Evolutionary conservation across 352 stramenopile genomes (phyloP).

Genomic region (Phytophthora gonapodyides): DNA sequence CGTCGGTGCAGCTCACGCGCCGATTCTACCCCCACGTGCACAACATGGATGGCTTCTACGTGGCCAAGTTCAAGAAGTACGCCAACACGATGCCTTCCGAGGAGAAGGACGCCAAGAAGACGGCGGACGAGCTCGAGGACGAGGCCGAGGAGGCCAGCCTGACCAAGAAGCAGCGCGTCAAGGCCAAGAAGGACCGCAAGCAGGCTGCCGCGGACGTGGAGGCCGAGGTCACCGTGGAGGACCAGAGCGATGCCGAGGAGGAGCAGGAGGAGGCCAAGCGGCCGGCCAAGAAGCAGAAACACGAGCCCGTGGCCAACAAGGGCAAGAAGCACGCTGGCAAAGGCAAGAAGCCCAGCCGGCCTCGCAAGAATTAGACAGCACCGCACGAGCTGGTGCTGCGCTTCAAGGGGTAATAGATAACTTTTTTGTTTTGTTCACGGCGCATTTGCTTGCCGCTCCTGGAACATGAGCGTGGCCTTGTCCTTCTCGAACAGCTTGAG

Average conservation of each 20-base stretch:
- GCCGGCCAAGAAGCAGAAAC: slow-evolving; percentile 54
- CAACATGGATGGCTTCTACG: slow-evolving; percentile 99
- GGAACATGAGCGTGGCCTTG: slow-evolving; percentile 43
- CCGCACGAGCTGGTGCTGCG: slow-evolving; percentile 12
- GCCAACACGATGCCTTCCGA: slow-evolving; percentile 91
- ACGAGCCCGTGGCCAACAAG: slow-evolving; percentile 42
- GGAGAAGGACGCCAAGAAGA: slow-evolving; percentile 78
- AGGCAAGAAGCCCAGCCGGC: slow-evolving; percentile 45
- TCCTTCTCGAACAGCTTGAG: slow-evolving; percentile 46
- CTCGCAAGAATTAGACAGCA: slow-evolving; percentile 54
- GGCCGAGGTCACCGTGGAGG: slow-evolving; percentile 62
- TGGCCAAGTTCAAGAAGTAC: slow-evolving; percentile 99
- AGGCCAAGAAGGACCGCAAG: slow-evolving; percentile 74
- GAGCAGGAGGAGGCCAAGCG: slow-evolving; percentile 43
- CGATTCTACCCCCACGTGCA: slow-evolving; percentile 99
- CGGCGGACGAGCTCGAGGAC: slow-evolving; percentile 66
- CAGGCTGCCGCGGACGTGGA: slow-evolving; percentile 75
- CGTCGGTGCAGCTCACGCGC: slow-evolving; percentile 93
- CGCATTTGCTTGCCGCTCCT: slow-evolving; percentile 17
- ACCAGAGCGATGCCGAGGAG: slow-evolving; percentile 54
- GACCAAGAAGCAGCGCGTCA: slow-evolving; percentile 86
- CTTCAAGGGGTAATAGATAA: slow-evolving; percentile 36
- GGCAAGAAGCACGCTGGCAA: slow-evolving; percentile 37
- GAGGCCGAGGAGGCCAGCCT: slow-evolving; percentile 70
- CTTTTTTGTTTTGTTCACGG: slow-evolving; percentile 31